Conservation (phyloP, 306 rosid species). For the Canavalia gladiata region DNA sequence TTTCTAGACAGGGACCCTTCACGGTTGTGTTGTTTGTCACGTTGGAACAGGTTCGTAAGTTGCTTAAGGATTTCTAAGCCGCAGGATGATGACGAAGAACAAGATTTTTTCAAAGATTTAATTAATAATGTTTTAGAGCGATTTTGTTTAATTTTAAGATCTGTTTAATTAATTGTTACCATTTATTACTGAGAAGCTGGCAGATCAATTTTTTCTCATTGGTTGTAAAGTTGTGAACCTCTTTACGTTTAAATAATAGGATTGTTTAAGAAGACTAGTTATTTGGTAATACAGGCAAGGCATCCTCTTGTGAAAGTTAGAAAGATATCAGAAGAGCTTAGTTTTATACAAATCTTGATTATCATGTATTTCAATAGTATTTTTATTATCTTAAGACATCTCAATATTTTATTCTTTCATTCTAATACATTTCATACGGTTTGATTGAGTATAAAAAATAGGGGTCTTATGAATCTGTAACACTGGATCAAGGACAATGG, state of each 20-base stretch:
- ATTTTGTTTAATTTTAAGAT: neutral
- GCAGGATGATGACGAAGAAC: constrained; percentile 44
- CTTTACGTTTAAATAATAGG: too few relatives aligned
- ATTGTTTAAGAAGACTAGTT: too few relatives aligned
- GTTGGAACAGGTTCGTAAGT: constrained; percentile 73
- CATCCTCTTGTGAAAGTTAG: too few relatives aligned
- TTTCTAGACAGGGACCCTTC: constrained; percentile 79
- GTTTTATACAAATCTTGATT: too few relatives aligned
- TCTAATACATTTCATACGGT: neutral
- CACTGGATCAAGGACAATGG: too few relatives aligned
- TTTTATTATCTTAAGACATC: too few relatives aligned
- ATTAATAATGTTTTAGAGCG: neutral
- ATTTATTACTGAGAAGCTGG: neutral
- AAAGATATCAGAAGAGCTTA: too few relatives aligned
- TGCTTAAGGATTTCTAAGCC: constrained; percentile 66
- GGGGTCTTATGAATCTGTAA: neutral
- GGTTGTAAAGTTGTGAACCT: too few relatives aligned
- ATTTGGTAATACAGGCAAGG: too few relatives aligned
- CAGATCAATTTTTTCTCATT: neutral
- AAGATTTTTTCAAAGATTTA: neutral
- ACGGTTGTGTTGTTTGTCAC: constrained; percentile 78
- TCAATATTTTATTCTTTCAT: too few relatives aligned
- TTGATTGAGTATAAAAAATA: neutral
- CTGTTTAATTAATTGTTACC: neutral
- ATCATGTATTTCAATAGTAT: too few relatives aligned